phyloP scores from a whole-genome alignment of 176 grass and related monocot species.

The Carex littledalei region DNA sequence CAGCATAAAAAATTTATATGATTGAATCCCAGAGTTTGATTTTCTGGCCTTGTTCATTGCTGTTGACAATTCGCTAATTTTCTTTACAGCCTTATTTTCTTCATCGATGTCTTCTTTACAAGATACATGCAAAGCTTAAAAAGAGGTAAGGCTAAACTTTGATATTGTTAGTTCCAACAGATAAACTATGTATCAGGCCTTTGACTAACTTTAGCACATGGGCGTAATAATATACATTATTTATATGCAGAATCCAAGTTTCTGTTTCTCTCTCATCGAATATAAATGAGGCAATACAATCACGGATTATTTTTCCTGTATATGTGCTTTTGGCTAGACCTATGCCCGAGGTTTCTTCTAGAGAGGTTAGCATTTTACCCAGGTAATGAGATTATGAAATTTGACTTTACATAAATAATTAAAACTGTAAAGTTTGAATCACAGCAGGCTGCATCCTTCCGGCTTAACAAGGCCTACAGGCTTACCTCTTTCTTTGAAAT shows the following conservation, averaged over 20 bases:
- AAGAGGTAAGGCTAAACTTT: slow-evolving; percentile 55
- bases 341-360: slow-evolving; percentile 23
- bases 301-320: slow-evolving; percentile 55
- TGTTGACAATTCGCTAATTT: slow-evolving; percentile 10
- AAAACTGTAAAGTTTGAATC: slow-evolving; percentile 5
- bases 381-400: slow-evolving; percentile 9
- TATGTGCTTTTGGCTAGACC: slow-evolving; percentile 65
- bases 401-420: neutral
- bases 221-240: neutral
- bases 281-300: slow-evolving; percentile 42
- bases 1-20: no score
- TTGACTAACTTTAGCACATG: neutral
- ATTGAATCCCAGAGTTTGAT: no score
- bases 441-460: slow-evolving; percentile 55
- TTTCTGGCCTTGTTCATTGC: neutral
- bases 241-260: slow-evolving; percentile 62
- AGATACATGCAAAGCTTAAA: slow-evolving; percentile 53
- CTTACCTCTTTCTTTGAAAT: slow-evolving; percentile 52
- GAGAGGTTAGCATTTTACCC: slow-evolving; percentile 39
- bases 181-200: neutral
- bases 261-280: slow-evolving; percentile 46
- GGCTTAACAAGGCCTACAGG: slow-evolving; percentile 42
- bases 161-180: neutral
- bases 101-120: slow-evolving; percentile 80
- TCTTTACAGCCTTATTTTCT: slow-evolving; percentile 68